Evolutionary conservation across 163 green algal species (phyloP), one percentile per base, ranked within the genome.

Genomic region (Prototheca cutis): DNA sequence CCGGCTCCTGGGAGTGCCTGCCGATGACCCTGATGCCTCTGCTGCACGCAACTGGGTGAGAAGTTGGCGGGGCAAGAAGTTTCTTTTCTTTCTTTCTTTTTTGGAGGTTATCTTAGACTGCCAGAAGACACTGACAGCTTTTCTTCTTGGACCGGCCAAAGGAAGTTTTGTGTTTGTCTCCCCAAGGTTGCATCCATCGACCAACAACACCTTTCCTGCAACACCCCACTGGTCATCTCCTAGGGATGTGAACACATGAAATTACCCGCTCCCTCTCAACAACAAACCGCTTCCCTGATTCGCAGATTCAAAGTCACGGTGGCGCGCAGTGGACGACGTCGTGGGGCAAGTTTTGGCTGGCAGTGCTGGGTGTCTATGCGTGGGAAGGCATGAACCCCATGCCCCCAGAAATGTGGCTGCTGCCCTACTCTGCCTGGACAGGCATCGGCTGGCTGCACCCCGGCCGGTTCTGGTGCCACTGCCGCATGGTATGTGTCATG

Each of bases 341-440:
- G 13, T 99, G 93, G 93, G 93, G 90, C 72, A 99, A 99, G 83
- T 98, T 99, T 81, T 99, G 90, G 89, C 77, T 98, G 65, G 81
- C 85, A 23, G 84, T 96, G 34, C 76, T 99, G 59, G 92, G 91
- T 6, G 81, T 90, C 24, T 96, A 95, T 71, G 75, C 75, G 25
- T 99, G 91, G 87, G 79, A 93, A 4, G 93, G 93, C 31, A 78
- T 94, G 62, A 99, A 99, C 82, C 93, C 93, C 8, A 72, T 96
- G 55, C 83, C 91, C 0, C 93, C 93, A 0, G 93, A 99, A 77
- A 96, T 96, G 81, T 99, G 93, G 93, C 77, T 97, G 56, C 80
- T 99, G 72, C 93, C 93, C 4, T 93, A 96, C 76, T 67, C 49
- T 39, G 53, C 31, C 17, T 87, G 80, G 81, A 92, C 77, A 0